Evolutionary conservation across 306 rosid species (phyloP).

Genomic region (Pyrus bretschneideri): DNA sequence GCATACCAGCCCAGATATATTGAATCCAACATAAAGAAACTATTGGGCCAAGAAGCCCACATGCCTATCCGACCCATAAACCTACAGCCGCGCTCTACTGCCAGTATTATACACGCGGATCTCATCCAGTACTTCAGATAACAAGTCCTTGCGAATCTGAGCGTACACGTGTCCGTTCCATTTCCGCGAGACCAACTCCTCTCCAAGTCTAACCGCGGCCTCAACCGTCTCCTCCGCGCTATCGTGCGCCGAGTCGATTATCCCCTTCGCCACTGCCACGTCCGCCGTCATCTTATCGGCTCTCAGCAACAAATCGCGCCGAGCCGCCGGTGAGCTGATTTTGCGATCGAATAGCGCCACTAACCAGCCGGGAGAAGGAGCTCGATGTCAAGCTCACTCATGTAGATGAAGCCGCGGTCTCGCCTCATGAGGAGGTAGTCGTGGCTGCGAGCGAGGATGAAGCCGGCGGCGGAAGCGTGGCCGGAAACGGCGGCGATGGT

Average conservation of each 20-base stretch:
- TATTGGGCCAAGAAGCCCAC: background rate
- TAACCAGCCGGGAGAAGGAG: slow-evolving; percentile 56
- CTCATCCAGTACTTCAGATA: slow-evolving; percentile 26
- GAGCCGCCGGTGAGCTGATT: slow-evolving; percentile 37
- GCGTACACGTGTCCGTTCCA: slow-evolving; percentile 82
- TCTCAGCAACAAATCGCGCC: slow-evolving; percentile 43
- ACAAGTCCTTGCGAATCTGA: slow-evolving; percentile 35
- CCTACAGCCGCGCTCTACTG: slow-evolving; percentile 31
- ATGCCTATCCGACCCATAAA: background rate
- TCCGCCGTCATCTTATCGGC: slow-evolving; percentile 60
- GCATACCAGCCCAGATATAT: background rate
- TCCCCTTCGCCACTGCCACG: slow-evolving; percentile 48
- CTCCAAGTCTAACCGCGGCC: slow-evolving; percentile 45
- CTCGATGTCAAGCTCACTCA: slow-evolving; percentile 78
- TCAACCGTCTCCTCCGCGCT: slow-evolving; percentile 43
- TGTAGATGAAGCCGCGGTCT: slow-evolving; percentile 71
- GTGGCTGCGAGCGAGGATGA: slow-evolving; percentile 54
- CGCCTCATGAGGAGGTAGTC: slow-evolving; percentile 65
- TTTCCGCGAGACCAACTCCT: slow-evolving; percentile 28
- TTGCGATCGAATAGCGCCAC: slow-evolving; percentile 35
- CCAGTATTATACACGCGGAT: slow-evolving; percentile 1
- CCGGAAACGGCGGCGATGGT: slow-evolving; percentile 77
- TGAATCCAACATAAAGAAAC: background rate
- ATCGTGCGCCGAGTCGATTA: slow-evolving; percentile 53
- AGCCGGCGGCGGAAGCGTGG: slow-evolving; percentile 77